A percentile compares a stretch with the other conserved stretches of the same genome.
phyloP scores from a whole-genome alignment of 2,329 filamentous ascomycete genomes.

The Pestalotiopsis sp. region DNA sequence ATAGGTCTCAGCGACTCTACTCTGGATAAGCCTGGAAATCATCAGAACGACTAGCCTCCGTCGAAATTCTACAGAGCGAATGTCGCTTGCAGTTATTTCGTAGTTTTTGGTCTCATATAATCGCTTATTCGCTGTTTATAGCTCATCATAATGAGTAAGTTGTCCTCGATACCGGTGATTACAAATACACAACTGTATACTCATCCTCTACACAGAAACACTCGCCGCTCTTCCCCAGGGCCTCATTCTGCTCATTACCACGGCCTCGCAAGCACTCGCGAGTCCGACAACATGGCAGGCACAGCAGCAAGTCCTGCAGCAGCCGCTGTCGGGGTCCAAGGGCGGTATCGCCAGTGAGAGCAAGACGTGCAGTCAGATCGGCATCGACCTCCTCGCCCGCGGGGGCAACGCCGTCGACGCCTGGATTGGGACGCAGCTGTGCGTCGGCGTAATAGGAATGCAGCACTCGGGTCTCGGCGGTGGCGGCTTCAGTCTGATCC shows the following conservation, averaged over 20 bases:
- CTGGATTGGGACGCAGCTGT: slow-evolving; percentile 72
- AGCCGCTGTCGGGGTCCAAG: slow-evolving; percentile 14
- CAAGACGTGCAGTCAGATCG: slow-evolving; percentile 33
- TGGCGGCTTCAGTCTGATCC: slow-evolving; percentile 85
- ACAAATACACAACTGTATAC: not conserved
- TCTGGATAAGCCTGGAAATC: not conserved
- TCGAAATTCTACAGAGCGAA: too few species aligned
- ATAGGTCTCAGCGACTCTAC: not conserved
- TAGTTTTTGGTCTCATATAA: not conserved
- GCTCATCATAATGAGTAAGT: not conserved
- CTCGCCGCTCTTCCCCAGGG: not conserved
- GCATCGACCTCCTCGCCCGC: slow-evolving; percentile 29
- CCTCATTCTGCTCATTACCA: not conserved
- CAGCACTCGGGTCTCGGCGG: slow-evolving; percentile 85
- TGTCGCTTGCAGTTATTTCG: not conserved
- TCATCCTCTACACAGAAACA: not conserved
- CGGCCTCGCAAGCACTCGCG: slow-evolving; percentile 13
- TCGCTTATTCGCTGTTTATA: not conserved
- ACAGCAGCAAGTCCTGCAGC: slow-evolving; percentile 20
- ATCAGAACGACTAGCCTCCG: not conserved
- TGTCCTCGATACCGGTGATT: not conserved
- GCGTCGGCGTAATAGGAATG: slow-evolving; percentile 75
- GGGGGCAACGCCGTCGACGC: slow-evolving; percentile 77
- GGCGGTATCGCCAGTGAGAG: slow-evolving; percentile 34
- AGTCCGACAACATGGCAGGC: slow-evolving; percentile 19